Evolutionary conservation across 805 yeast species (phyloP), one percentile per base, ranked within the genome.

Genomic region (Dipodascus geniculatus): DNA sequence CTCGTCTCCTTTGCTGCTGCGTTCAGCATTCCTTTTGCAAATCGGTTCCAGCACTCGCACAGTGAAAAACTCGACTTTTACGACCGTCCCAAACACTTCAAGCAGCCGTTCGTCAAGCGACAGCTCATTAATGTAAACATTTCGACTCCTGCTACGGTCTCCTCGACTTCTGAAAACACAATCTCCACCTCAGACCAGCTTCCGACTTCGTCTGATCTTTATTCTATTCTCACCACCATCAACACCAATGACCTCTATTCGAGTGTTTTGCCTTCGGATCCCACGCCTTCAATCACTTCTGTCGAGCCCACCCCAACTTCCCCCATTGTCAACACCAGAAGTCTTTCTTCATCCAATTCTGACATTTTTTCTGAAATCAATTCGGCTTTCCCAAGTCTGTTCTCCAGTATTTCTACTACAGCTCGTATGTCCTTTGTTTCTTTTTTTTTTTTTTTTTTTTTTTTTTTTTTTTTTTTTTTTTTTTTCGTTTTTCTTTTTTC

Each of bases 91-190:
- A 42, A 53, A 31, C 56, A 54, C 42, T 59, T 57, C 52, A 42
- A 33, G 28, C 59, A 55, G 16, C 23, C 47, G 17, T 42, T 48
- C 2, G 56, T 58, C 38, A 56, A 56, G 51, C 53, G 62, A 48
- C 62, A 59, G 48, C 50, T 59, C 23, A 55, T 56, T 22, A 56
- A 48, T 42, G 56, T 48, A 22, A 58, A 56, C 14, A n/a, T 38
- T 33, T 28, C 54, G 24, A 51, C 56, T 8, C 48, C 56, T 22
- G 20, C 50, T 8, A 6, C n/a, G n/a, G 28, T 24, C 38, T 16
- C 22, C 16, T 24, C 53, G 2, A 22, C 52, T 19, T 14, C 54
- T 48, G 48, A 20, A 11, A 22, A 22, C 49, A 19, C 53, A 4
- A 20, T 17, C 28, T 8, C 50, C 9, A 48, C 50, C 3, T 24